These are phyloP conservation scores for Emydomyces testavorans DNA, from an alignment of 2,329 filamentous ascomycete genomes.

Conservation along the genomic window DNA sequence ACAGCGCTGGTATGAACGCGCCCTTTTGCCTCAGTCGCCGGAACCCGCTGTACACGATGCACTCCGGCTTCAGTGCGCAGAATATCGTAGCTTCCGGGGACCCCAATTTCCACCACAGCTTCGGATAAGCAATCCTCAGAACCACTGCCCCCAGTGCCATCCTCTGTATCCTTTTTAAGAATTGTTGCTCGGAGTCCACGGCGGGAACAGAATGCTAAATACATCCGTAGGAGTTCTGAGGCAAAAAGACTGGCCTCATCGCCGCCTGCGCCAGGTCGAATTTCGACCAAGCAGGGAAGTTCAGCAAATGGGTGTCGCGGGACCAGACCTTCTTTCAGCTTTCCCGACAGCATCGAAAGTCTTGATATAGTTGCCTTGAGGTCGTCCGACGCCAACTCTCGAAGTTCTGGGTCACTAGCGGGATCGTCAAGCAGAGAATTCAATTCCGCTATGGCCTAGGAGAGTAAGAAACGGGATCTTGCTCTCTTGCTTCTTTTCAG, in stretches of 20 bases:
- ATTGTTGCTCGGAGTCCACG: slow-evolving; percentile 55
- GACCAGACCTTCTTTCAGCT: slow-evolving; percentile 65
- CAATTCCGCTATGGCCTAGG: slow-evolving; percentile 54
- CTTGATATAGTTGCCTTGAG: slow-evolving; percentile 52
- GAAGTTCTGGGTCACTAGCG: slow-evolving; percentile 48
- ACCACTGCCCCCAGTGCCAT: slow-evolving; percentile 43
- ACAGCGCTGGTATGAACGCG: slow-evolving; percentile 89
- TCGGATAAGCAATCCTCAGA: slow-evolving; percentile 65
- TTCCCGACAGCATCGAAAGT: slow-evolving; percentile 52
- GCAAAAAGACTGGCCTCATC: slow-evolving; percentile 87
- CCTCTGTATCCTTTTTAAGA: slow-evolving; percentile 72
- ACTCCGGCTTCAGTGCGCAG: slow-evolving; percentile 86
- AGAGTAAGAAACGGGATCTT: slow-evolving; percentile 11
- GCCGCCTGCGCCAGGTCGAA: slow-evolving; percentile 82
- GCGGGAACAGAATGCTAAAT: slow-evolving; percentile 62
- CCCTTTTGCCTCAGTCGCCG: slow-evolving; percentile 79
- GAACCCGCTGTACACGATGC: slow-evolving; percentile 87
- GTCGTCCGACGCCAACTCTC: slow-evolving; percentile 54
- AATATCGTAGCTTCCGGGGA: slow-evolving; percentile 64
- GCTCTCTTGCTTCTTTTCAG: no score
- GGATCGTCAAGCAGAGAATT: slow-evolving; percentile 62
- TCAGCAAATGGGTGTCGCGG: slow-evolving; percentile 82
- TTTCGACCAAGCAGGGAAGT: slow-evolving; percentile 81
- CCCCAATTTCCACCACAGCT: slow-evolving; percentile 72
- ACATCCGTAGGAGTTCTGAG: slow-evolving; percentile 80